phyloP scores from a whole-genome alignment of 169 alveolate genomes.

The Babesia caballi region DNA sequence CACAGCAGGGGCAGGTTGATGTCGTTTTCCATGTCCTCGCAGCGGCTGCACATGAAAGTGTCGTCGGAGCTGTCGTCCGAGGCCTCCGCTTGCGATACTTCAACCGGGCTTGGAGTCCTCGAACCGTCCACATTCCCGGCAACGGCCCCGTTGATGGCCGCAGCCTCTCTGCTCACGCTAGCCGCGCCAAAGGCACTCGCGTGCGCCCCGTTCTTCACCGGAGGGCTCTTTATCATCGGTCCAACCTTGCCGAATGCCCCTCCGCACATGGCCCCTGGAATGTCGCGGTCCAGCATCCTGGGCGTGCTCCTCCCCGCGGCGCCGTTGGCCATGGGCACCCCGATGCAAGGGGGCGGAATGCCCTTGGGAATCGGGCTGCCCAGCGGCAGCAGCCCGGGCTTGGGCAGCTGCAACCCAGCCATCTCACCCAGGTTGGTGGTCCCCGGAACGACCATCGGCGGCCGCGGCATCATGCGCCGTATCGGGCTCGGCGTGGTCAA shows the following conservation, averaged over 20 bases:
- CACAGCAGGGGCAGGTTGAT: conserved; percentile 40
- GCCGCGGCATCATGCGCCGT: not conserved
- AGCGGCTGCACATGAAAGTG: conserved; percentile 44
- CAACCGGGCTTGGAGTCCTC: not conserved
- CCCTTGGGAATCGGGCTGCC: conserved; percentile 6
- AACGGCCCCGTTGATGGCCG: not conserved
- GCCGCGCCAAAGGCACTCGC: not conserved
- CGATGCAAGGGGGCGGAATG: not conserved
- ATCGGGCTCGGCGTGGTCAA: not conserved
- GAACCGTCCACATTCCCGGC: not conserved
- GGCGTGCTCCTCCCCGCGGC: not conserved
- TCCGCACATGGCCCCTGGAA: not conserved
- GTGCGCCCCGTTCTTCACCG: conserved; percentile 27
- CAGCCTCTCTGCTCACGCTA: not conserved
- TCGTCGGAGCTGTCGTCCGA: not conserved
- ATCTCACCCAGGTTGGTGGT: too few species aligned
- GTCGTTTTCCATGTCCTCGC: conserved; percentile 42
- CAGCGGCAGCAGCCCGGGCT: conserved; percentile 18
- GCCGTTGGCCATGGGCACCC: conserved; percentile 5
- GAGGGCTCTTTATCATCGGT: conserved; percentile 36
- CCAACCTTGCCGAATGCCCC: conserved; percentile 20
- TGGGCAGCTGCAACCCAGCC: not conserved
- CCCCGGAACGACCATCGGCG: not conserved
- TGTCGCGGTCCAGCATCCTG: not conserved
- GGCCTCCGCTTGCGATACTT: not conserved